Base-by-base conservation (phyloP, 2,329 filamentous ascomycete genomes). In the Cryphonectria carpinicola region DNA sequence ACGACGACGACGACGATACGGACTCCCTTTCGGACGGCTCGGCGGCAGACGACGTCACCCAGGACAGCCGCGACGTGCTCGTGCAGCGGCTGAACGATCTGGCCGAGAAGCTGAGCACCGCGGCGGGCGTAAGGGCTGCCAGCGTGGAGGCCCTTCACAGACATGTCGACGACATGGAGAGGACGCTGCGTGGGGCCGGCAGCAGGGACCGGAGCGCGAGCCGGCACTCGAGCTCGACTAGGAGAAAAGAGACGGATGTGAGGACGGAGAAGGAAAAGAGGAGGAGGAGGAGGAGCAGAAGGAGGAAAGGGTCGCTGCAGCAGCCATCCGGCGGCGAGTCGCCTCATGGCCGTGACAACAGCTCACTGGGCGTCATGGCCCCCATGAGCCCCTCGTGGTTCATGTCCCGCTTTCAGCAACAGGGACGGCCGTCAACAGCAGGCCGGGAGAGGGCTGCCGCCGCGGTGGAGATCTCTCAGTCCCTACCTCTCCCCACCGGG, bases 101-200 rank as follows among this genome's bases (percentile, higher is more conserved):
- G 32, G 77, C 82, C n/a, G 78, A 81, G 66, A 79, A 80, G 60
- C 75, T 84, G 10, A 77, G 76, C 66, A 75, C 76, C 32, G 73
- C 78, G 49, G 74, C 19, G 46, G n/a, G 76, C 17, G 72, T 74
- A 49, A 72, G 75, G 22, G 63, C 75, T 66, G 76, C 77, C 11
- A 78, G 75, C 66, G 73, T 84, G 49, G 77, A 78, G 65, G 74
- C 77, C 52, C 76, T 85, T 49, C 82, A 84, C 68, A 76, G 77
- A 43, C 82, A 80, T 72, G 80, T 85, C 17, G 80, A 83, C 71
- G 82, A 83, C 70, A 82, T 85, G 79, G 82, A 84, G 73, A 77
- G 74, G 5, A 70, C 79, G 2, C 68, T 81, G 37, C 72, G 61
- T 28, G 37, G 66, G n/a, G 65, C 61, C 25, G 60, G 32, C 19